Base-by-base conservation (phyloP, 768 basidiomycete genomes). In the Aureoboletus auriporus region DNA sequence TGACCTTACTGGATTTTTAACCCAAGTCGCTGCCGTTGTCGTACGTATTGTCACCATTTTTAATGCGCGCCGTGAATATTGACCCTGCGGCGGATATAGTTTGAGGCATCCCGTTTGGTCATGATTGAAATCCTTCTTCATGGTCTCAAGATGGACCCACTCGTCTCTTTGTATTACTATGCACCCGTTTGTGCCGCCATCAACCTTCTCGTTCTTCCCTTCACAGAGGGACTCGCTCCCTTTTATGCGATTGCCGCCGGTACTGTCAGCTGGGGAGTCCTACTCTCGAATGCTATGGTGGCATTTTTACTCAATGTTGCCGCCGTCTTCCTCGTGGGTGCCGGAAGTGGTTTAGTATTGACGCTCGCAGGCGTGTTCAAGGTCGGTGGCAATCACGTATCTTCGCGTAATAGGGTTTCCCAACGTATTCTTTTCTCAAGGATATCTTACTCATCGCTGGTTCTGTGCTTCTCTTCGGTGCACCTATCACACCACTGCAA, bases 91-190 rank as follows among this genome's bases (percentile, higher is more conserved):
- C 23, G 26, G 4, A 39, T 44, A 39, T 61, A 88, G 83, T 97
- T 97, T 63, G 95, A 99, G 69, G 87, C 92, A 1, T 87, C 89
- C 16, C 87, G 95, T 35, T 79, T 98, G 11, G 93, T 98, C 20
- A 93, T 96, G 83, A 97, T 98, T 52, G 89, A 98, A 66, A 82
- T 94, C 44, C 82, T 98, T 35, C 75, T 98, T 0, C 92, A 96
- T 62, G 93, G 93, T 33, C 72, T 96, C 61, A 96, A 96, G 72
- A 97, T 98, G 94, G 93, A 96, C 62, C 95, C 95, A 0, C 79
- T 97, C 6, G 89, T 93, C 17, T 96, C 93, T 6, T 69, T 98
- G 44, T 90, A 98, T 73, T 97, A 95, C 73, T 96, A 93, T 63
- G 93, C 94, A 9, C 93, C 93, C 12, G 90, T 97, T 44, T 98